Evolutionary conservation across 352 stramenopile genomes (phyloP).

Genomic region (Plasmopara muralis): DNA sequence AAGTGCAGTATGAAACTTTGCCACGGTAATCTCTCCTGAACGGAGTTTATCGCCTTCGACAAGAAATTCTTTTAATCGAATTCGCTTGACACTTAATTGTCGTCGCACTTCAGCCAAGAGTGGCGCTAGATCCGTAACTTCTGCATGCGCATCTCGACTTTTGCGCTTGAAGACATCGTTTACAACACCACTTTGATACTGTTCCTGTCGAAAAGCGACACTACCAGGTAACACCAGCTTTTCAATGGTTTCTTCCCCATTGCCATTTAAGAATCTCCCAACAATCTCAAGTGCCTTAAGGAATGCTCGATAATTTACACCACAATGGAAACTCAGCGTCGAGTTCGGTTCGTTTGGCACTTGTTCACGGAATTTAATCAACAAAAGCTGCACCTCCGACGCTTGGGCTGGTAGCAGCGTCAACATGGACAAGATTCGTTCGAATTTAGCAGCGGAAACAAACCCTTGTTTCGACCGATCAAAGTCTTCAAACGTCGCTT

Average conservation of each 20-base stretch:
- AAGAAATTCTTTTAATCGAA: conserved; percentile 82
- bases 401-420: conserved; percentile 43
- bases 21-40: conserved; percentile 70
- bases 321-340: conserved; percentile 65
- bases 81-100: conserved; percentile 54
- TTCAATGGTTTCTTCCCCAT: conserved; percentile 16
- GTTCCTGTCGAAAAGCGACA: conserved; percentile 51
- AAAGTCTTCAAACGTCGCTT: conserved; percentile 79
- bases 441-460: conserved; percentile 72
- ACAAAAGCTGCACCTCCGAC: conserved; percentile 37
- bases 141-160: conserved; percentile 20
- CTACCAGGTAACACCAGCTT: conserved; percentile 36
- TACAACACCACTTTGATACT: conserved; percentile 34
- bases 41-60: conserved; percentile 73
- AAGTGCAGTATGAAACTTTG: conserved; percentile 81
- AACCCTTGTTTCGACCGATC: conserved; percentile 71
- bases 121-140: conserved; percentile 28
- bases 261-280: conserved; percentile 13
- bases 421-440: conserved; percentile 79
- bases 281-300: conserved; percentile 57
- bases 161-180: conserved; percentile 29
- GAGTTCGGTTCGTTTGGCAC: conserved; percentile 28
- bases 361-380: conserved; percentile 76
- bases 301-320: conserved; percentile 82
- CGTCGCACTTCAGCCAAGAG: conserved; percentile 55